Evolutionary conservation across 2,329 filamentous ascomycete genomes (phyloP).

Genomic region (Paraphaeosphaeria sporulosa): DNA sequence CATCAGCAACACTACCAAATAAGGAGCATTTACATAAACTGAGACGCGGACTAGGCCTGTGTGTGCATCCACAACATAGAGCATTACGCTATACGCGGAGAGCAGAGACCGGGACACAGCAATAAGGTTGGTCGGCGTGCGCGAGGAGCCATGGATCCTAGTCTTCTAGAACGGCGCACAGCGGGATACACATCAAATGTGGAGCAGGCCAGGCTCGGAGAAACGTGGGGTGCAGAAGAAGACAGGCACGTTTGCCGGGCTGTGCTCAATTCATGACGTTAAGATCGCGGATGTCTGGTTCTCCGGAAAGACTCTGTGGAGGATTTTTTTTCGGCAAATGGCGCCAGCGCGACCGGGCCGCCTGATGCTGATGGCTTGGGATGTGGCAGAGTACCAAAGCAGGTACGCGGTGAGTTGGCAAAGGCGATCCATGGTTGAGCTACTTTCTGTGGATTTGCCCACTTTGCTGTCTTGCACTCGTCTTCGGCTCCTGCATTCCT

Average conservation of each 20-base stretch:
- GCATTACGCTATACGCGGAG: not conserved
- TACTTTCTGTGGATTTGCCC: not conserved
- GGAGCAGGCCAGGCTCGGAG: not conserved
- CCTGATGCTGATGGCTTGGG: not conserved
- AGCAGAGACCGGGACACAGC: not conserved
- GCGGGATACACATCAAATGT: not conserved
- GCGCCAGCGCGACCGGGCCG: not conserved
- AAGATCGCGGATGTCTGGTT: not conserved
- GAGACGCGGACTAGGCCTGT: too few relatives aligned
- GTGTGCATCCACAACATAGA: too few relatives aligned
- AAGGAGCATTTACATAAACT: too few relatives aligned
- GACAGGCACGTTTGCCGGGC: not conserved
- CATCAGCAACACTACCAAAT: too few relatives aligned
- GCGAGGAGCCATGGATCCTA: too few relatives aligned
- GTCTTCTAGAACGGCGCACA: not conserved
- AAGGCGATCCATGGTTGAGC: not conserved
- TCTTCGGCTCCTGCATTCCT: not conserved
- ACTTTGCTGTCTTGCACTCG: constrained; percentile 3
- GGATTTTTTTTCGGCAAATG: not conserved
- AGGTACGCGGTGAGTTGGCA: constrained; percentile 12
- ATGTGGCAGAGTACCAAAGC: not conserved
- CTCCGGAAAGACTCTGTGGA: not conserved
- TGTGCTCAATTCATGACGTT: constrained; percentile 1
- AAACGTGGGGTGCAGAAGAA: constrained; percentile 1
- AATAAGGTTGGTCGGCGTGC: too few relatives aligned